phyloP scores from a whole-genome alignment of 306 rosid genomes.

The Vigna angularis region DNA sequence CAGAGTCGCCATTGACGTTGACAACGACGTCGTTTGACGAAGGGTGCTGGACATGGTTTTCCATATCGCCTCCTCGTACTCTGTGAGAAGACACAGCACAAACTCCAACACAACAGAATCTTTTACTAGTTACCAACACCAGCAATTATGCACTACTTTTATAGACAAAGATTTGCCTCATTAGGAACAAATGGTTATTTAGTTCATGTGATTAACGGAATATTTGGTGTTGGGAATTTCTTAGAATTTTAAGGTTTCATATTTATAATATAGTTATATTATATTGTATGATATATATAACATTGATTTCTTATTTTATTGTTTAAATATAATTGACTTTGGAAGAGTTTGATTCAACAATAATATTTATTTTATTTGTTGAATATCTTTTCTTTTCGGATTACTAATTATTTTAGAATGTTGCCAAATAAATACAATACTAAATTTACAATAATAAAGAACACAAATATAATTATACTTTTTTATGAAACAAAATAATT shows the following conservation, averaged over 20 bases:
- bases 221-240: too few species aligned
- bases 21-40: slow-evolving; percentile 35
- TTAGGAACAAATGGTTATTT: neutral
- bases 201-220: neutral
- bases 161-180: neutral
- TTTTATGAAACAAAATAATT: too few species aligned
- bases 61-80: neutral
- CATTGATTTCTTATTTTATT: neutral
- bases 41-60: neutral
- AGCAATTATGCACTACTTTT: neutral
- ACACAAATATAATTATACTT: too few species aligned
- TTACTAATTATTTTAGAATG: neutral
- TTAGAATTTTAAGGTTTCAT: too few species aligned
- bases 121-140: neutral
- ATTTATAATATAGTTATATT: too few species aligned
- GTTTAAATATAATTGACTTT: neutral
- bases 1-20: neutral
- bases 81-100: neutral
- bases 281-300: too few species aligned
- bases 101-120: neutral
- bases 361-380: neutral
- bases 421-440: too few species aligned
- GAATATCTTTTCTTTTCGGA: neutral
- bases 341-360: neutral
- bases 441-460: too few species aligned